These are phyloP conservation scores for Alternaria sp. DNA, from an alignment of 2,329 filamentous ascomycete species.

Conservation along the genomic window DNA sequence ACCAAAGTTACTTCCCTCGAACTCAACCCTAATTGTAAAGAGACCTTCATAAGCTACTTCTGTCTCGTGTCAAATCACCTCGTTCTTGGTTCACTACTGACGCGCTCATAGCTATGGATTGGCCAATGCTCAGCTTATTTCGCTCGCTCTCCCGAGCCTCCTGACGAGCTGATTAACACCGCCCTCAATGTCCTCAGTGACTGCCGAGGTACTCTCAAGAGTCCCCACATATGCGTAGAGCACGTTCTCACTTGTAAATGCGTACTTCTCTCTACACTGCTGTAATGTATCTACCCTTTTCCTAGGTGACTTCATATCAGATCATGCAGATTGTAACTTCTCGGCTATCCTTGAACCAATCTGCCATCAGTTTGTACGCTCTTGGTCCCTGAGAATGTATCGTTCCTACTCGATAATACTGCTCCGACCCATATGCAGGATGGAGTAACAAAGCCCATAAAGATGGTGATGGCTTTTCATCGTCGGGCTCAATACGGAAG, in stretches of 20 bases:
- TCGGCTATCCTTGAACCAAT: not conserved
- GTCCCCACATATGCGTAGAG: accelerated
- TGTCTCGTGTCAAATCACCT: too few relatives aligned
- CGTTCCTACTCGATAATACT: accelerated
- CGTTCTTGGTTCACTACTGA: too few relatives aligned
- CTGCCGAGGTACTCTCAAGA: accelerated
- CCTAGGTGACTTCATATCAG: accelerated
- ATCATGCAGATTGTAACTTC: not conserved
- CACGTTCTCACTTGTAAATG: accelerated
- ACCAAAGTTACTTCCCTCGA: too few relatives aligned
- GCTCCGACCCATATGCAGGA: accelerated
- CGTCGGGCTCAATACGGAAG: accelerated
- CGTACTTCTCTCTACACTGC: accelerated
- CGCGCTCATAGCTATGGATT: too few relatives aligned
- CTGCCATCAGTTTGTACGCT: accelerated
- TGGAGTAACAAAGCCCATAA: too few relatives aligned
- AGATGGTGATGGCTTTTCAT: too few relatives aligned
- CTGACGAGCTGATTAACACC: too few relatives aligned
- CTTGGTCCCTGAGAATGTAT: accelerated
- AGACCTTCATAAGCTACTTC: too few relatives aligned
- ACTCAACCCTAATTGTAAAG: too few relatives aligned
- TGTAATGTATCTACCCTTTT: accelerated
- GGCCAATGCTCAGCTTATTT: too few relatives aligned
- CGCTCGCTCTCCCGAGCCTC: too few relatives aligned
- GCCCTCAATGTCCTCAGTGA: too few relatives aligned